Evolutionary conservation across 2,329 filamentous ascomycete species (phyloP).

Genomic region (Sarocladium kiliense): DNA sequence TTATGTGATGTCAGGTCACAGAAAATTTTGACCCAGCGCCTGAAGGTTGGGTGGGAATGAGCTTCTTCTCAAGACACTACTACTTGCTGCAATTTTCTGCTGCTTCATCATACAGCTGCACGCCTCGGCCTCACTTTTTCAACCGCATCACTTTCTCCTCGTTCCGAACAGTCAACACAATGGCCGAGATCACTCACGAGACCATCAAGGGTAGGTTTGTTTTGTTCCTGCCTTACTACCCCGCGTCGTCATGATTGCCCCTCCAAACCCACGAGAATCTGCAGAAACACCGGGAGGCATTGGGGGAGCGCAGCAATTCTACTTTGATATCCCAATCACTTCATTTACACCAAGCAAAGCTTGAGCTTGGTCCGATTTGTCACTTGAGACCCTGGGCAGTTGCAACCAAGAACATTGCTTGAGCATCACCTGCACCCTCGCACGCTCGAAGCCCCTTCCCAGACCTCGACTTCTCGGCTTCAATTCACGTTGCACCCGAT

Average conservation of each 20-base stretch:
- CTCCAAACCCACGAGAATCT: conserved; percentile 10
- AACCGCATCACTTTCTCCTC: not conserved
- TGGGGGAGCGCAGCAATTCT: too few species aligned
- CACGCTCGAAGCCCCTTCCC: not conserved
- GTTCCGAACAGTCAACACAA: conserved; percentile 32
- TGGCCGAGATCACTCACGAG: conserved; percentile 67
- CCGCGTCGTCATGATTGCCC: conserved; percentile 13
- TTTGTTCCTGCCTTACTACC: conserved; percentile 10
- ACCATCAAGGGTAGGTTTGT: conserved; percentile 64
- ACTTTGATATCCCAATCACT: too few species aligned
- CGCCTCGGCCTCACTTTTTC: too few species aligned
- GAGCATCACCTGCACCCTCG: too few species aligned
- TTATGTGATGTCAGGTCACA: conserved; percentile 6
- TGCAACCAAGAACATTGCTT: too few species aligned
- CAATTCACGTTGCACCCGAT: too few species aligned
- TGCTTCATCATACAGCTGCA: not conserved
- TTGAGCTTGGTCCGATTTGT: too few species aligned
- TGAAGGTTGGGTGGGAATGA: not conserved
- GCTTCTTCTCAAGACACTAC: conserved; percentile 1
- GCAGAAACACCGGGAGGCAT: not conserved
- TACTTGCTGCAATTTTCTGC: not conserved
- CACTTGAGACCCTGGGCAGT: too few species aligned
- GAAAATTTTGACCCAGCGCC: conserved; percentile 1
- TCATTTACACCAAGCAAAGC: not conserved
- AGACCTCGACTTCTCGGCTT: too few species aligned